Conservation (phyloP, 129 eudicot genomes). For the Logfia minima region DNA sequence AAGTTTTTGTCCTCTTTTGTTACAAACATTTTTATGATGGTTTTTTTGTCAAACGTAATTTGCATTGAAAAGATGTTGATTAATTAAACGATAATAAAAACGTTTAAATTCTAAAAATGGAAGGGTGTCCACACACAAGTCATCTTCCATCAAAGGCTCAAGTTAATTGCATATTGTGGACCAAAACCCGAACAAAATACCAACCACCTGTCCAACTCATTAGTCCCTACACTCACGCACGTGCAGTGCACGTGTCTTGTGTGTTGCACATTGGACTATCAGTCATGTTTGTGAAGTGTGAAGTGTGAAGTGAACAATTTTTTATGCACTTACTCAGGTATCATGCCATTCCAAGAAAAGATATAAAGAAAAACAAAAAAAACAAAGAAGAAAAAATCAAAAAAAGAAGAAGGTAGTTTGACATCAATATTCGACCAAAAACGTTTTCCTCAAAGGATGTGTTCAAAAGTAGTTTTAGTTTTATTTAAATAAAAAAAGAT, state of each 20-base stretch:
- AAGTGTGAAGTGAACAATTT: neutral
- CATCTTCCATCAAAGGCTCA: constrained; percentile 20
- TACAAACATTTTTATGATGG: too few relatives aligned
- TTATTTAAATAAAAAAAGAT: neutral
- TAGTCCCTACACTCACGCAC: neutral
- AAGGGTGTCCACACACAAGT: constrained; percentile 12
- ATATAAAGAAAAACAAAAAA: too few relatives aligned
- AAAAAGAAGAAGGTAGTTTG: neutral
- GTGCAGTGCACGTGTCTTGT: neutral
- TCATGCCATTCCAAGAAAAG: neutral
- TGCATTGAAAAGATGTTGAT: neutral
- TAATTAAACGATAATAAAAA: neutral
- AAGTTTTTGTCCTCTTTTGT: too few relatives aligned
- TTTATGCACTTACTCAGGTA: neutral
- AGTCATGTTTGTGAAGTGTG: neutral
- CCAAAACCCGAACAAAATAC: neutral
- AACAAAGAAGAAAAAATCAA: neutral
- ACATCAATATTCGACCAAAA: neutral
- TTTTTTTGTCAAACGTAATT: too few relatives aligned
- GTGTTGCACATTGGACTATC: neutral
- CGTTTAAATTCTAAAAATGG: neutral
- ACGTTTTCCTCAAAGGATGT: neutral
- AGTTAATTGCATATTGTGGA: neutral
- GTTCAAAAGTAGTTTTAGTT: neutral
- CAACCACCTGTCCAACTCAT: neutral